Percentiles rank a stretch among this genome's conserved stretches.
Evolutionary conservation across 768 basidiomycete species (phyloP).

Genomic region (Boletus tomentosulus): DNA sequence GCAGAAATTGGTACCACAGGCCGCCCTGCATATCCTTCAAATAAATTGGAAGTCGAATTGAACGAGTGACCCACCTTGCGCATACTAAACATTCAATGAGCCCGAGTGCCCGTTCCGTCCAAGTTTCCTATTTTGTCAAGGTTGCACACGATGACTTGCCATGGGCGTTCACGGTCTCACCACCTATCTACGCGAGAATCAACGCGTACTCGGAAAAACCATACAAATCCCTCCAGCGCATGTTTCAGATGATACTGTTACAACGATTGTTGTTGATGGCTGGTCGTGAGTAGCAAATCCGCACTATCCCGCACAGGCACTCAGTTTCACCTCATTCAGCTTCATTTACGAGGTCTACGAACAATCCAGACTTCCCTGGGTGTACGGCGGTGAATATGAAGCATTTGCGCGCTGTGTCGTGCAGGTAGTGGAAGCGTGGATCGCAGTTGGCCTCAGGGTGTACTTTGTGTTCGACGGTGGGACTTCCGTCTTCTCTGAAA

Average conservation of each 20-base stretch:
- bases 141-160: slow-evolving; percentile 6
- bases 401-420: slow-evolving; percentile 48
- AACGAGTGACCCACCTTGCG: background rate
- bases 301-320: slow-evolving; percentile 1
- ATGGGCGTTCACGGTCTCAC: slow-evolving; percentile 55
- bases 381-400: slow-evolving; percentile 78
- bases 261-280: slow-evolving; percentile 70
- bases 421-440: slow-evolving; percentile 61
- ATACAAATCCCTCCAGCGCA: slow-evolving; percentile 24
- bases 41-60: background rate
- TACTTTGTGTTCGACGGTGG: slow-evolving; percentile 83
- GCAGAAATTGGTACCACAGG: background rate
- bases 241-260: slow-evolving; percentile 14
- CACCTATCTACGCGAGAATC: slow-evolving; percentile 47
- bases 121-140: slow-evolving; percentile 4
- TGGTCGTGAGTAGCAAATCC: slow-evolving; percentile 68
- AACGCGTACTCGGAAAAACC: slow-evolving; percentile 36
- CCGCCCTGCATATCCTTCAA: slow-evolving; percentile 4
- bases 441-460: slow-evolving; percentile 56
- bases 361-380: slow-evolving; percentile 68
- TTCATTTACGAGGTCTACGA: slow-evolving; percentile 71
- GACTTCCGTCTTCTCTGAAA: slow-evolving; percentile 17
- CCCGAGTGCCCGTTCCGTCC: no score
- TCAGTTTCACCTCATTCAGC: slow-evolving; percentile 34
- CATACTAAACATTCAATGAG: no score